phyloP scores from a whole-genome alignment of 2,329 filamentous ascomycete genomes.

The Fusarium globosum region DNA sequence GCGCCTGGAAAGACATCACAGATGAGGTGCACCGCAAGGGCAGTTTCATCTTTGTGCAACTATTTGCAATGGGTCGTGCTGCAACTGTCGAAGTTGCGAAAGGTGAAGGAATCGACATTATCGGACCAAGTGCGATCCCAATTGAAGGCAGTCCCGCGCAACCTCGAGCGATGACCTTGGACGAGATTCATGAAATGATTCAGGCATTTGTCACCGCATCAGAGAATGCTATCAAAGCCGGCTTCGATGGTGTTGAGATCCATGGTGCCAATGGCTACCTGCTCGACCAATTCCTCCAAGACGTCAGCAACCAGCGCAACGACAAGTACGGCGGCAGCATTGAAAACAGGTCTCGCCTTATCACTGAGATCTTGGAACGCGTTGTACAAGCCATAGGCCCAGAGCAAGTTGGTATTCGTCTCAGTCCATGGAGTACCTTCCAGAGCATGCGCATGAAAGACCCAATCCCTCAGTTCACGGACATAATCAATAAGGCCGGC shows the following conservation, averaged over 20 bases:
- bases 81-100: slow-evolving; percentile 49
- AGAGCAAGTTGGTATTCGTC: slow-evolving; percentile 64
- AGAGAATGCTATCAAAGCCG: slow-evolving; percentile 67
- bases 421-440: slow-evolving; percentile 70
- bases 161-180: slow-evolving; percentile 71
- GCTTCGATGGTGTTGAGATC: slow-evolving; percentile 77
- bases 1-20: slow-evolving; percentile 69
- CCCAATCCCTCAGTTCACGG: slow-evolving; percentile 70
- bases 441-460: slow-evolving; percentile 73
- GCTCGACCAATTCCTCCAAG: slow-evolving; percentile 68
- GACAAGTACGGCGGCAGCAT: slow-evolving; percentile 65
- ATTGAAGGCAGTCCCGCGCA: slow-evolving; percentile 60
- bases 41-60: slow-evolving; percentile 69
- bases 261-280: slow-evolving; percentile 70
- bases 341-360: slow-evolving; percentile 63
- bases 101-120: slow-evolving; percentile 44
- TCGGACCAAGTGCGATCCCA: slow-evolving; percentile 45
- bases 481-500: slow-evolving; percentile 64
- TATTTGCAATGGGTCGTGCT: slow-evolving; percentile 70
- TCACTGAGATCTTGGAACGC: slow-evolving; percentile 60
- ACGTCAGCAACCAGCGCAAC: slow-evolving; percentile 60
- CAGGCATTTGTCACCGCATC: slow-evolving; percentile 65
- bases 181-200: slow-evolving; percentile 72
- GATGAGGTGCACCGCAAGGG: slow-evolving; percentile 72
- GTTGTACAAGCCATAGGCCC: slow-evolving; percentile 58